Conservation (phyloP, 345 rosid species). For the Arabidopsis arenosa region DNA sequence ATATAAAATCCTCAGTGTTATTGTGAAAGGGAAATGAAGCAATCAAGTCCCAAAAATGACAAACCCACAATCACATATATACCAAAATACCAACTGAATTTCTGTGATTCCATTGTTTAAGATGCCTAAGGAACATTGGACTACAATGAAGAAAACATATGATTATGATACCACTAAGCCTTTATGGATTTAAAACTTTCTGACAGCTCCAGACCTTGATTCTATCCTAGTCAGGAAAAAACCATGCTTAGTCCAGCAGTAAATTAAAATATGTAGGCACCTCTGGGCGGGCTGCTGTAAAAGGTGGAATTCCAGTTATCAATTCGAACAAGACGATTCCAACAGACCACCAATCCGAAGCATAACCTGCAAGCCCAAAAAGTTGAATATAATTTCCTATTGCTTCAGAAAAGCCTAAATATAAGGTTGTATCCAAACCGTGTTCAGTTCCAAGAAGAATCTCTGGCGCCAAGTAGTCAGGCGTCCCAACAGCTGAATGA, state of each 20-base stretch:
- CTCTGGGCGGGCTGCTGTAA: conserved; percentile 74
- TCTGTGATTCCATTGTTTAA: not conserved
- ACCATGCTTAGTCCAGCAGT: not conserved
- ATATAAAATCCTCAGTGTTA: conserved; percentile 11
- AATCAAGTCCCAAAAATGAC: not conserved
- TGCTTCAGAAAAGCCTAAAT: conserved; percentile 2
- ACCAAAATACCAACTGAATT: not conserved
- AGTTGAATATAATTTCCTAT: conserved; percentile 39
- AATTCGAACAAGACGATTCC: conserved; percentile 84
- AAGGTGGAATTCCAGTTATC: conserved; percentile 85
- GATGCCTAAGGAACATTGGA: not conserved
- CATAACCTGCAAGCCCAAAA: conserved; percentile 63
- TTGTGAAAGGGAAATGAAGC: not conserved
- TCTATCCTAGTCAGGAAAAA: not conserved
- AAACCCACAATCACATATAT: conserved; percentile 12
- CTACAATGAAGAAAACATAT: conserved; percentile 1
- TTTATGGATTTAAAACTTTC: conserved; percentile 14
- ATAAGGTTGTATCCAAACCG: conserved; percentile 52
- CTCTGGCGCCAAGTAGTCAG: conserved; percentile 92
- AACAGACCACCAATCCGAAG: conserved; percentile 91
- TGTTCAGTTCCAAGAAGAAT: conserved; percentile 91
- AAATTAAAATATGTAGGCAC: conserved; percentile 42
- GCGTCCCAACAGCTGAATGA: conserved; percentile 82
- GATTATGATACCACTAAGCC: conserved; percentile 25
- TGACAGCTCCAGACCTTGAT: conserved; percentile 16